Evolutionary conservation across 305 asterid genomes (phyloP), one percentile per base, ranked within the genome.

Genomic region (Fraxinus sp.): DNA sequence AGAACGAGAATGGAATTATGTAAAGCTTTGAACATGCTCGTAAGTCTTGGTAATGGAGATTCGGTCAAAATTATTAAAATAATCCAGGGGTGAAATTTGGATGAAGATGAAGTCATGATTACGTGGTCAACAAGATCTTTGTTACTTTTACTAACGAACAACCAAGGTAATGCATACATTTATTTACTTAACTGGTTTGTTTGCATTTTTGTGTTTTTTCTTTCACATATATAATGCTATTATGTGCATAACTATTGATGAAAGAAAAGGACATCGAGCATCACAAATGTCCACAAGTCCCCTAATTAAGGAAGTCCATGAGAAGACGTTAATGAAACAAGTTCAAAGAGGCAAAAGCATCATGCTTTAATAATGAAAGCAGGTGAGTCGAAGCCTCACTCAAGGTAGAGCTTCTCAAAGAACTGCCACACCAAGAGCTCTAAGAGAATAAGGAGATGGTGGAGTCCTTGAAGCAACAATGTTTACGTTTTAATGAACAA

Each of bases 311-410:
- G 18, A 8, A 7, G 52, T 30, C 13, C 37, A 0, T 22, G 7
- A 9, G 39, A 78, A n/a, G 52, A 32, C 1, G 2, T 35, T 5
- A 10, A 30, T 52, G 57, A n/a, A 9, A 78, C n/a, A 73, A 55
- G 7, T 22, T 70, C 37, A 24, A 49, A 30, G 14, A 52, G 44
- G 8, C 4, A 37, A 2, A 62, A 55, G 0, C 37, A 74, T 28
- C 2, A 30, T 20, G 5, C 80, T 1, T 39, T 81, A 1, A 26
- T 66, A 22, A 81, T 81, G 55, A 41, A 77, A 14, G 80, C 84
- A 0, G 55, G 18, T 0, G 6, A 16, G 7, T 13, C 24, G 0
- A 44, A 44, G 55, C 55, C 10, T 4, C 55, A 44, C 16, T 44
- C 4, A 10, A 44, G 5, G 55, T 44, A 2, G n/a, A 44, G n/a